These are phyloP conservation scores for Colletotrichum sp. DNA, from an alignment of 2,329 filamentous ascomycete species.

Conservation along the genomic window DNA sequence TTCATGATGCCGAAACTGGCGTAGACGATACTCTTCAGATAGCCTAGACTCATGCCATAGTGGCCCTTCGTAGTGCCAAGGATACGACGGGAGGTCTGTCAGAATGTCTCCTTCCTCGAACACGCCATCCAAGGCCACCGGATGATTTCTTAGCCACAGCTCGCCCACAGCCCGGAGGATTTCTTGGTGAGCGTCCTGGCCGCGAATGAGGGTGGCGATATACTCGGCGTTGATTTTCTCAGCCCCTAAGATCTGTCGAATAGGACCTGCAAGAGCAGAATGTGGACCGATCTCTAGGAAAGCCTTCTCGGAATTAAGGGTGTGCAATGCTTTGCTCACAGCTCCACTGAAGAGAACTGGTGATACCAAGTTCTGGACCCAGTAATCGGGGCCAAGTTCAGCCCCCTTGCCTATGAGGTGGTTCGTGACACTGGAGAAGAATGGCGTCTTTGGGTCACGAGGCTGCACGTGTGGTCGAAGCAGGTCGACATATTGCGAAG, in stretches of 20 bases:
- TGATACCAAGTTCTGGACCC: neutral
- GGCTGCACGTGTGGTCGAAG: conserved; percentile 36
- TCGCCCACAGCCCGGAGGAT: conserved; percentile 15
- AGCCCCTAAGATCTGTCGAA: conserved; percentile 32
- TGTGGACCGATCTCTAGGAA: conserved; percentile 3
- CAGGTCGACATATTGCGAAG: conserved; percentile 29
- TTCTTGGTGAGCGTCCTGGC: neutral
- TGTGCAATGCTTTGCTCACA: neutral
- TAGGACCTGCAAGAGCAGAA: neutral
- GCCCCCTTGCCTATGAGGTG: conserved; percentile 22
- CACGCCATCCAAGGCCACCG: neutral
- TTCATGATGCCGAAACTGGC: neutral
- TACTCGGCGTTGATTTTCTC: neutral
- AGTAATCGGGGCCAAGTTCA: neutral
- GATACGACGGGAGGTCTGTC: neutral
- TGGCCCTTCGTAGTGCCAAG: neutral
- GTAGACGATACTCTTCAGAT: neutral
- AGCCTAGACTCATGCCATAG: neutral
- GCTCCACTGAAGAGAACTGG: neutral
- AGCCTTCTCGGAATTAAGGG: neutral
- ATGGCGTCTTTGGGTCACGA: neutral
- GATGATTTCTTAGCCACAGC: conserved; percentile 4
- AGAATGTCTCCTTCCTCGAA: neutral
- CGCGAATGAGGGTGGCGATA: conserved; percentile 5
- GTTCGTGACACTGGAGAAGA: conserved; percentile 30